phyloP scores from a whole-genome alignment of 495 filamentous ascomycete genomes.

The Lichenothelia convexa region DNA sequence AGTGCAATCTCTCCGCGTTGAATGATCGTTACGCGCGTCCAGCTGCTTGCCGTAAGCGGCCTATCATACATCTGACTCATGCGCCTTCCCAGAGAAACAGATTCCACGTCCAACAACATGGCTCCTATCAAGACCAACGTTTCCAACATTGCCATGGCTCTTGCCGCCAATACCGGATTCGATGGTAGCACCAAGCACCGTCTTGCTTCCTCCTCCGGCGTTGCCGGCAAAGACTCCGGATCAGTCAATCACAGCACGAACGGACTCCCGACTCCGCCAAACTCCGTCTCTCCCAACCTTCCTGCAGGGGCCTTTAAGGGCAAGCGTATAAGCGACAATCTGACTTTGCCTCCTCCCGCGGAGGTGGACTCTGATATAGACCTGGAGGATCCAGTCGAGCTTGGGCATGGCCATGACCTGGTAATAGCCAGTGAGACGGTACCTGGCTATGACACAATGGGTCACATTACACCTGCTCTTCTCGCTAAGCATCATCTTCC shows the following conservation, averaged over 20 bases:
- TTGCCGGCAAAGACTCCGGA: slow-evolving; percentile 38
- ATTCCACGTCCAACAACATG: slow-evolving; percentile 27
- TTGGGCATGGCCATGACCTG: slow-evolving; percentile 10
- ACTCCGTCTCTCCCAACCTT: slow-evolving; percentile 84
- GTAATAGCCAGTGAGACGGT: slow-evolving; percentile 24
- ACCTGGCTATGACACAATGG: slow-evolving; percentile 47
- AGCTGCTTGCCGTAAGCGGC: too few species aligned
- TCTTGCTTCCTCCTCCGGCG: slow-evolving; percentile 36
- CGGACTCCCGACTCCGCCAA: slow-evolving; percentile 77
- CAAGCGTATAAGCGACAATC: too few species aligned
- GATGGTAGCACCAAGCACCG: slow-evolving; percentile 56
- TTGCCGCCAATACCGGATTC: slow-evolving; percentile 41
- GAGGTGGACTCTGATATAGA: slow-evolving; percentile 80
- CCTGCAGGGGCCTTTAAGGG: slow-evolving; percentile 53
- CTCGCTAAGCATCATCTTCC: slow-evolving; percentile 86
- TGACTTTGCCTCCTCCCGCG: slow-evolving; percentile 30
- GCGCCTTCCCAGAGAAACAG: too few species aligned
- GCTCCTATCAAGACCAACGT: slow-evolving; percentile 29
- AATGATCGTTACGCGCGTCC: too few species aligned
- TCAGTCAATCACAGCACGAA: slow-evolving; percentile 35
- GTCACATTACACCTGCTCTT: slow-evolving; percentile 69
- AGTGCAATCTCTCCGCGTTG: too few species aligned
- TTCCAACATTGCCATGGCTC: slow-evolving; percentile 44
- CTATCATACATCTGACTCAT: too few species aligned
- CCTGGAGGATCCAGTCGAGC: slow-evolving; percentile 48